Evolutionary conservation across 2,329 filamentous ascomycete species (phyloP), one percentile per base, ranked within the genome.

Genomic region (Escovopsis sp.): DNA sequence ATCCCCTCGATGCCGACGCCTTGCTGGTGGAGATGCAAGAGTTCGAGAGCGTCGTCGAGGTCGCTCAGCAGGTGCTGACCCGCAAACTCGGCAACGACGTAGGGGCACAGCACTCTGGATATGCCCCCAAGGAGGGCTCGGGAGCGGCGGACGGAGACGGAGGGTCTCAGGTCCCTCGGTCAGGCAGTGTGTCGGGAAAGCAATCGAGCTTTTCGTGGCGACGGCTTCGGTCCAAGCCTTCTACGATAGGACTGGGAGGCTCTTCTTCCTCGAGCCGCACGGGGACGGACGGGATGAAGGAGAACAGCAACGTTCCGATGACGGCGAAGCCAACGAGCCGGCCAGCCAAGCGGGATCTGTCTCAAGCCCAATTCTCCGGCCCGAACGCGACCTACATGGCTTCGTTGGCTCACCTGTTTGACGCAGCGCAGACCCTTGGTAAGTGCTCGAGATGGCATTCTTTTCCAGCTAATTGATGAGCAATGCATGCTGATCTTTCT

Each of bases 41-140:
- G 2, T 69, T 98, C 4, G 91, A 98, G 60, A 70, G 71, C 33
- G 74, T 95, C 28, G 70, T 98, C 28, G 89, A 96, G 55, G 83
- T 89, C 57, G 84, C 88, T 0, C 88, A 95, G 59, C 64, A 70
- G 1, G 70, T 73, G 4, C 67, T 96, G 36, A 67, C 75, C 5
- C 89, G 93, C 57, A 94, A 87, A 55, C 73, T 98, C 4, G 89
- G 91, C n/a, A 85, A 72, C 54, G 91, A 98, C 50, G 91, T 98
- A 10, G 91, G 91, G 10, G 77, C 88, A 3, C 80, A 89, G 45
- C 77, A 81, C 5, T 73, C 81, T 3, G 70, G 74, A n/a, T 62
- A 72, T 0, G 67, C 93, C 39, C 94, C 93, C 65, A 87, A 80
- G 56, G 81, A 85, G 76, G 78, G 28, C 11, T 32, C 28, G 4